Evolutionary conservation across 2,329 filamentous ascomycete genomes (phyloP).

Genomic region (Clonostachys solani): DNA sequence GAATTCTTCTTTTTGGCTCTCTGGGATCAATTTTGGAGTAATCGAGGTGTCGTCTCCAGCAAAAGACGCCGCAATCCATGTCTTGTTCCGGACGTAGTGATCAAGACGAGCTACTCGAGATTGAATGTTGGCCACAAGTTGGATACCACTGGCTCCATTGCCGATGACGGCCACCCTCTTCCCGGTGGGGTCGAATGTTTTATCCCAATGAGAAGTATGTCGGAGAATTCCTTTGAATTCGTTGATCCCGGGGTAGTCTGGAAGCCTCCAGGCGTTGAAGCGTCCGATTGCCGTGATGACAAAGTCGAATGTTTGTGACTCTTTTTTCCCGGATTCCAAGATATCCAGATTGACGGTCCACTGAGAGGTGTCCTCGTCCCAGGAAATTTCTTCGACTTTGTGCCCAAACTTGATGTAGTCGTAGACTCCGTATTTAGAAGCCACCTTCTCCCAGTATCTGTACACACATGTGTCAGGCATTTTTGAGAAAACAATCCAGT

Average conservation of each 20-base stretch:
- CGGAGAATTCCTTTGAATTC: slow-evolving; percentile 42
- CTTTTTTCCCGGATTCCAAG: not conserved
- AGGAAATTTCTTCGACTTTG: not conserved
- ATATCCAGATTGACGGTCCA: not conserved
- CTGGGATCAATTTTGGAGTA: slow-evolving; percentile 47
- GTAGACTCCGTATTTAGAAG: not conserved
- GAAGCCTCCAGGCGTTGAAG: slow-evolving; percentile 37
- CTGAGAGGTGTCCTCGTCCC: not conserved
- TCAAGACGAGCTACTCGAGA: slow-evolving; percentile 46
- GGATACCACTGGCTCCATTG: slow-evolving; percentile 59
- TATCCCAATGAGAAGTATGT: slow-evolving; percentile 59
- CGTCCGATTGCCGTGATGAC: not conserved
- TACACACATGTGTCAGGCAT: not conserved
- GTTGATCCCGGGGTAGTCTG: not conserved
- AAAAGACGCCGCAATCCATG: slow-evolving; percentile 65
- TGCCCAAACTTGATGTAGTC: not conserved
- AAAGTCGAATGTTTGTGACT: not conserved
- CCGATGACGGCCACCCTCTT: slow-evolving; percentile 57
- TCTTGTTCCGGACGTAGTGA: slow-evolving; percentile 60
- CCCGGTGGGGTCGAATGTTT: slow-evolving; percentile 37
- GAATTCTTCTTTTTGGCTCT: slow-evolving; percentile 44
- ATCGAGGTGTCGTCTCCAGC: slow-evolving; percentile 49
- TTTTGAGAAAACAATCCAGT: too few species aligned
- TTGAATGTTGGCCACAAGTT: slow-evolving; percentile 50
- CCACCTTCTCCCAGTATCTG: not conserved